Conservation (phyloP, 306 rosid genomes). For the Medicago arabica region DNA sequence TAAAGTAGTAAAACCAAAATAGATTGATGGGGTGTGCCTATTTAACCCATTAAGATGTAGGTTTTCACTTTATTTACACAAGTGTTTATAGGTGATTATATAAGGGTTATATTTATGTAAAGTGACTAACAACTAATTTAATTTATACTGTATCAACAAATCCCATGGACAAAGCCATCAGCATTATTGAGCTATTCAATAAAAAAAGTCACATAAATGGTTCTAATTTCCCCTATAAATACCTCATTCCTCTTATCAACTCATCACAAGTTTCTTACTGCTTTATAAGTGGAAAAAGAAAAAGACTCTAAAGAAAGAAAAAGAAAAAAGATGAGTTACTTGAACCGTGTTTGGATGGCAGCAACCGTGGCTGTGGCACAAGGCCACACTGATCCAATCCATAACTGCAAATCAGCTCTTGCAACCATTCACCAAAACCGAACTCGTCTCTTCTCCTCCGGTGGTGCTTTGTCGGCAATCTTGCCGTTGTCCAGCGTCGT, state of each 20-base stretch:
- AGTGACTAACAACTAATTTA: too few species aligned
- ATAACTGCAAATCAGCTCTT: conserved; percentile 62
- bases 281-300: background rate
- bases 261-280: background rate
- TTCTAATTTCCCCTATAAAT: conserved; percentile 34
- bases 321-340: conserved; percentile 50
- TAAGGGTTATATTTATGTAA: too few species aligned
- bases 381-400: conserved; percentile 67
- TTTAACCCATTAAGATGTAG: too few species aligned
- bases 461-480: conserved; percentile 43
- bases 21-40: too few species aligned
- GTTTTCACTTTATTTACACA: too few species aligned
- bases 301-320: background rate
- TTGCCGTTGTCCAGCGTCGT: conserved; percentile 42
- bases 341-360: conserved; percentile 73
- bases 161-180: too few species aligned
- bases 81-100: too few species aligned
- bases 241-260: background rate
- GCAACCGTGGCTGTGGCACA: conserved; percentile 77
- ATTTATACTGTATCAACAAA: too few species aligned
- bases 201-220: background rate
- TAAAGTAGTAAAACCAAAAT: too few species aligned
- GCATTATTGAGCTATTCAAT: background rate
- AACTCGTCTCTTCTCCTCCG: conserved; percentile 45
- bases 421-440: conserved; percentile 59